phyloP scores from a whole-genome alignment of 805 yeast species.

The Tetrapisispora pingtungensis region DNA sequence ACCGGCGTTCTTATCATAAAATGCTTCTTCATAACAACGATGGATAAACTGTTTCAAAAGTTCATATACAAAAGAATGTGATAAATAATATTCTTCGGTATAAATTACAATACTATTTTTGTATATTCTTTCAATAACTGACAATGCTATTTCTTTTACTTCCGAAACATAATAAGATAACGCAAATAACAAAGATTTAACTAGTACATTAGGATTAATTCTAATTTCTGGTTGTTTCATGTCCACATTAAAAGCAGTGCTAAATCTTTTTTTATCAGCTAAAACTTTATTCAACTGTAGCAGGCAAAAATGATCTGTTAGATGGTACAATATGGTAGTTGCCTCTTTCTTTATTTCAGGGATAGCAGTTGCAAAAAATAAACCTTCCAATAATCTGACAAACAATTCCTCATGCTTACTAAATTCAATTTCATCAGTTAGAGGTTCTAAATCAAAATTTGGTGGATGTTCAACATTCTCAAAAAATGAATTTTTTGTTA shows the following conservation, averaged over 20 bases:
- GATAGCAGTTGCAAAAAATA: constrained; percentile 69
- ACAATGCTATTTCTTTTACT: constrained; percentile 62
- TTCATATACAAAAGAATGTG: constrained; percentile 65
- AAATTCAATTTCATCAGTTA: constrained; percentile 41
- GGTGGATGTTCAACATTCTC: constrained; percentile 25
- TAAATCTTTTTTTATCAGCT: constrained; percentile 54
- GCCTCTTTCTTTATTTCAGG: constrained; percentile 68
- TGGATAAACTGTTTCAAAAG: constrained; percentile 80
- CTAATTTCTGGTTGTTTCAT: constrained; percentile 70
- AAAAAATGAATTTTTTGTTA: constrained; percentile 34
- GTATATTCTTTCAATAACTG: constrained; percentile 53
- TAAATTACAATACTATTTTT: constrained; percentile 54
- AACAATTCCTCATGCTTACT: constrained; percentile 57
- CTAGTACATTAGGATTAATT: constrained; percentile 57
- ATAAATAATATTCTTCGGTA: constrained; percentile 58
- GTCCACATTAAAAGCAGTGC: constrained; percentile 60
- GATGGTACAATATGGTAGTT: constrained; percentile 43
- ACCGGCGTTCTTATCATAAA: constrained; percentile 82
- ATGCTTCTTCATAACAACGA: constrained; percentile 81
- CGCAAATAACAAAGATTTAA: constrained; percentile 70
- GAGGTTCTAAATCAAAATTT: constrained; percentile 31
- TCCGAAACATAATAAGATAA: constrained; percentile 64
- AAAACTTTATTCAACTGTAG: constrained; percentile 68
- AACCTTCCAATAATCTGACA: constrained; percentile 51
- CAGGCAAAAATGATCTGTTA: constrained; percentile 72